Evolutionary conservation across 495 filamentous ascomycete species (phyloP).

Genomic region (Clavariopsis aquatica): DNA sequence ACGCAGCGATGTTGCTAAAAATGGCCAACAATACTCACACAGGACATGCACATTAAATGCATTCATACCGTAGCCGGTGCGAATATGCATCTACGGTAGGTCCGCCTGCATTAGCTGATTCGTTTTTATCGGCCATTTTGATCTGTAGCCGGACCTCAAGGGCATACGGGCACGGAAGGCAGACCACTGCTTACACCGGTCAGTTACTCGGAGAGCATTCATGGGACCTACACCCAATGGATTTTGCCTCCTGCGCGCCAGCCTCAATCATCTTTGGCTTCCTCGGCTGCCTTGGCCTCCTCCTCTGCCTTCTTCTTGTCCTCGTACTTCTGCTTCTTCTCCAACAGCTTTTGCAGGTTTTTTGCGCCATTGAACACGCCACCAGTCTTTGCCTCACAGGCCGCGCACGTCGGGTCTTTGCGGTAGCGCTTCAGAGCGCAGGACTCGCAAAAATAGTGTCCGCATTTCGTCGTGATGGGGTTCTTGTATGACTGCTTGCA

Average conservation of each 20-base stretch:
- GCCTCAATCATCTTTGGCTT: slow-evolving; percentile 10
- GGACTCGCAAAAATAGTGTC: slow-evolving; percentile 91
- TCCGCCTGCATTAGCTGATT: too few relatives aligned
- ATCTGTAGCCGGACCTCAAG: too few relatives aligned
- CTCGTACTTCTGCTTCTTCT: slow-evolving; percentile 76
- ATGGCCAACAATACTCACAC: too few relatives aligned
- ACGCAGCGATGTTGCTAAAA: too few relatives aligned
- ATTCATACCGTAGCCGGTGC: too few relatives aligned
- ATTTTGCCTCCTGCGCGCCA: neutral
- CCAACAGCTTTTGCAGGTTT: slow-evolving; percentile 74
- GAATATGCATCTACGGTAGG: too few relatives aligned
- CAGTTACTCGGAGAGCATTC: too few relatives aligned
- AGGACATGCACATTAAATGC: too few relatives aligned
- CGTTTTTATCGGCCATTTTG: too few relatives aligned
- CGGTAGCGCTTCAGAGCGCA: slow-evolving; percentile 85
- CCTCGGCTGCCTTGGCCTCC: slow-evolving; percentile 62
- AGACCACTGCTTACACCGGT: too few relatives aligned
- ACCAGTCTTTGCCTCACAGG: slow-evolving; percentile 78
- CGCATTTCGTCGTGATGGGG: slow-evolving; percentile 85
- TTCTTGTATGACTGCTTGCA: slow-evolving; percentile 78
- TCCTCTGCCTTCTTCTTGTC: slow-evolving; percentile 66
- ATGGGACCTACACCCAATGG: too few relatives aligned
- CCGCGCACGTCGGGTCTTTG: slow-evolving; percentile 79
- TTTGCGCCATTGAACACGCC: slow-evolving; percentile 91
- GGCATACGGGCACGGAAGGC: too few relatives aligned